Evolutionary conservation across 306 rosid genomes (phyloP), one percentile per base, ranked within the genome.

Genomic region (Dryas drummondii): DNA sequence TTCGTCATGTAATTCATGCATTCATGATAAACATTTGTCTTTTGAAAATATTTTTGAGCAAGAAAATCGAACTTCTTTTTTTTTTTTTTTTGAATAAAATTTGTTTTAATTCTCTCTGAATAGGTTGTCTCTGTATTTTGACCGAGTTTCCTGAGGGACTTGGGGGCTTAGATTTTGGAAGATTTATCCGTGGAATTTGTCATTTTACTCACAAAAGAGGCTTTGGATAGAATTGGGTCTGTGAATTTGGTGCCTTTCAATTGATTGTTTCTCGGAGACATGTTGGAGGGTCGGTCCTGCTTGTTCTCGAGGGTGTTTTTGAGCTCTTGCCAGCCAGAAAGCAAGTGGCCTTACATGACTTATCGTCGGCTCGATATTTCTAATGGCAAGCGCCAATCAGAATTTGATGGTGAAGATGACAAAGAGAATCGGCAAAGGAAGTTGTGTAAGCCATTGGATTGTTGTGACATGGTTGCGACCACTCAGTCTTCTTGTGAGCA

Each of bases 281-380:
- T 96, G 99, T 96, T 90, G 87, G 99, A 96, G 75, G 89, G 80
- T 74, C 93, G 92, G 71, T 88, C 90, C 60, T 85, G 83, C 44
- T 65, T 86, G 75, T 76, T 87, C 70, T 84, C 89, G 59, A 84
- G 97, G 86, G 84, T 88, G 91, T 92, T 86, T 85, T 64, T 92
- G 46, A 84, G 89, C 85, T 61, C 84, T 71, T 91, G 91, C 87
- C 89, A 83, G 78, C 73, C 89, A 6, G 90, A 87, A 58, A 67
- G 67, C 84, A 72, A 89, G 81, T 90, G 96, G 96, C 49, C 89
- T 82, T 87, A 65, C 85, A 83, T 90, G 91, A 79, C 80, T 56
- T 92, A 71, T 72, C 80, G 81, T 68, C 80, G 82, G 73, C 82
- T 83, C 19, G 88, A 85, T 69, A 84, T 82, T 68, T 80, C 80